Conservation (phyloP, 805 yeast genomes). For the Candida taoyuanica region DNA sequence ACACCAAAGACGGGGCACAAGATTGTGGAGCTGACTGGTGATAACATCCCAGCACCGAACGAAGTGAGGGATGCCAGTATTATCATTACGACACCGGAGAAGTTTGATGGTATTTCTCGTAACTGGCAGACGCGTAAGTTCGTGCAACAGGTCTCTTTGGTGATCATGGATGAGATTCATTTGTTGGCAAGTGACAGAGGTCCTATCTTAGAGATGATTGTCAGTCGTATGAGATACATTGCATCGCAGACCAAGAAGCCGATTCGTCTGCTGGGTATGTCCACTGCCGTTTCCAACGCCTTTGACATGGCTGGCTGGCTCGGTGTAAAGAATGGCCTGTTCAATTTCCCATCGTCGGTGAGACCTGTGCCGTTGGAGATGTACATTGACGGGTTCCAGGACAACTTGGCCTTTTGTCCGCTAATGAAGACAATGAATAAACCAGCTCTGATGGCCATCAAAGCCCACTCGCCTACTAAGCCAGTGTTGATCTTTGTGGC, state of each 20-base stretch:
- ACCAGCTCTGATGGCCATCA: slow-evolving; percentile 70
- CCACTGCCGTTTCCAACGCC: slow-evolving; percentile 91
- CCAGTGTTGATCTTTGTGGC: slow-evolving; percentile 98
- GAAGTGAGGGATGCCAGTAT: slow-evolving; percentile 81
- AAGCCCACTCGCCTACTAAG: slow-evolving; percentile 61
- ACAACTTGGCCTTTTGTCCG: slow-evolving; percentile 74
- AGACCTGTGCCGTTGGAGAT: slow-evolving; percentile 94
- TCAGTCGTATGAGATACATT: slow-evolving; percentile 89
- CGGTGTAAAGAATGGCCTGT: slow-evolving; percentile 90
- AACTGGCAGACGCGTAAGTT: slow-evolving; percentile 86
- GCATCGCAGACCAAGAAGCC: slow-evolving; percentile 90
- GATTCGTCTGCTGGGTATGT: slow-evolving; percentile 84
- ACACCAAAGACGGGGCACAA: slow-evolving; percentile 78
- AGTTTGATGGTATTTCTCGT: slow-evolving; percentile 96
- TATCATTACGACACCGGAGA: slow-evolving; percentile 92
- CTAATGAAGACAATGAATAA: slow-evolving; percentile 68
- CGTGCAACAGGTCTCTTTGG: slow-evolving; percentile 75
- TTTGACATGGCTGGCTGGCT: slow-evolving; percentile 93
- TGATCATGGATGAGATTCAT: slow-evolving; percentile 96
- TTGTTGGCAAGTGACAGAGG: slow-evolving; percentile 96
- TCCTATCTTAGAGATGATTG: slow-evolving; percentile 91
- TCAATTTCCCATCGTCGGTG: slow-evolving; percentile 91
- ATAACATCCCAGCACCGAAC: slow-evolving; percentile 79
- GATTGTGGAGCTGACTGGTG: slow-evolving; percentile 90
- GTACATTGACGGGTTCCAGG: slow-evolving; percentile 80